phyloP scores from a whole-genome alignment of 495 filamentous ascomycete species.

The Patellaria atrata region DNA sequence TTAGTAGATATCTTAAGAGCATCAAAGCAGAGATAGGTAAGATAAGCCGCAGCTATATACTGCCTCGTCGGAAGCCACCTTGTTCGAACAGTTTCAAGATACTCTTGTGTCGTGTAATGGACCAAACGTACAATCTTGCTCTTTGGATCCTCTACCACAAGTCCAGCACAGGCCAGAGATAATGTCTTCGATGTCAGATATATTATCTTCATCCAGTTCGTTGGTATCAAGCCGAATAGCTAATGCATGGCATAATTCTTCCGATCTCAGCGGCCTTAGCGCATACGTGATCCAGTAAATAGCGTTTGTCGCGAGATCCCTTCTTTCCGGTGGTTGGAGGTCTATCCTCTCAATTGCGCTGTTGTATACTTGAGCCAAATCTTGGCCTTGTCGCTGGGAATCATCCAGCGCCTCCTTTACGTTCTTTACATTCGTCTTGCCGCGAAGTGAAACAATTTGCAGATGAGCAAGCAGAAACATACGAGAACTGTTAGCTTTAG shows the following conservation, averaged over 20 bases:
- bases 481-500: neutral
- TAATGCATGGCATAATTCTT: constrained; percentile 37
- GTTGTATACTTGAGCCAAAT: constrained; percentile 29
- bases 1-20: neutral
- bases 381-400: neutral
- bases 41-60: neutral
- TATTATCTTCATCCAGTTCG: constrained; percentile 28
- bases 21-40: constrained; percentile 1
- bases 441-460: constrained; percentile 31
- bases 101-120: constrained; percentile 26
- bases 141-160: constrained; percentile 36
- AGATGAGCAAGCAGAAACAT: constrained; percentile 44
- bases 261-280: constrained; percentile 25
- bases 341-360: constrained; percentile 33
- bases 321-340: constrained; percentile 20
- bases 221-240: constrained; percentile 23
- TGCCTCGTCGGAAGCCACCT: neutral
- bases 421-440: constrained; percentile 22
- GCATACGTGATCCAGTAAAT: constrained; percentile 35
- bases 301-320: constrained; percentile 25
- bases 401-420: constrained; percentile 21
- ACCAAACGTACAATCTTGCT: constrained; percentile 36
- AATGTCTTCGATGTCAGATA: constrained; percentile 28
- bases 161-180: constrained; percentile 36
- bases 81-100: neutral